Evolutionary conservation across 2,329 filamentous ascomycete species (phyloP), one percentile per base, ranked within the genome.

Genomic region (Colletotrichum sp.): DNA sequence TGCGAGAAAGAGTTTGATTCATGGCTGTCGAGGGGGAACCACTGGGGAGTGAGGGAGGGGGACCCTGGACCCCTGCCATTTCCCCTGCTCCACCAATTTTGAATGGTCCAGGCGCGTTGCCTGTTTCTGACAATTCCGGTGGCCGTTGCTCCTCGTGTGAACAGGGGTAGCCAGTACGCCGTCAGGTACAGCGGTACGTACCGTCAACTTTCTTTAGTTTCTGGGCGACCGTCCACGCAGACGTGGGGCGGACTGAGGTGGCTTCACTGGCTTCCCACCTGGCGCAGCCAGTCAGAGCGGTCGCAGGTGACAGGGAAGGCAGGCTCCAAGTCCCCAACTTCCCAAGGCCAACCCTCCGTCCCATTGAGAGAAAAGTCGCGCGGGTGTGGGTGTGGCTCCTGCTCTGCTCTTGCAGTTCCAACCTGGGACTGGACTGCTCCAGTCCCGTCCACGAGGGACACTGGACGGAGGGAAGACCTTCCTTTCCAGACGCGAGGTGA

Each of bases 91-190:
- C 52, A 29, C 66, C 65, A 77, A 77, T 57, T 71, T 75, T 75
- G 67, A 76, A 75, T 62, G 66, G 36, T 57, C 75, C 25, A 63
- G 62, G 55, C 71, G 71, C 75, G 34, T 66, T 75, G 49, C 75
- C 71, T 39, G 12, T 74, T 75, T 71, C 61, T 77, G 61, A 77
- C 52, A 70, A 57, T 71, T 77, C 75, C 62, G 75, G 75, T 70
- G 75, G 66, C 71, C 61, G 63, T 75, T 77, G 62, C 67, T 62
- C 52, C 73, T 72, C 55, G 44, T 22, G 52, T 55, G 27, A 44
- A 52, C 75, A 67, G 62, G 75, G 71, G 72, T 75, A 71, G 34
- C 61, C 22, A 8, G 71, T 71, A 71, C 61, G 27, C 71, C n/a
- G 29, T 66, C 71, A 77, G 66, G 71, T 62, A 68, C 61, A 52